phyloP scores from a whole-genome alignment of 495 filamentous ascomycete genomes.

The Corynascus novoguineensis region DNA sequence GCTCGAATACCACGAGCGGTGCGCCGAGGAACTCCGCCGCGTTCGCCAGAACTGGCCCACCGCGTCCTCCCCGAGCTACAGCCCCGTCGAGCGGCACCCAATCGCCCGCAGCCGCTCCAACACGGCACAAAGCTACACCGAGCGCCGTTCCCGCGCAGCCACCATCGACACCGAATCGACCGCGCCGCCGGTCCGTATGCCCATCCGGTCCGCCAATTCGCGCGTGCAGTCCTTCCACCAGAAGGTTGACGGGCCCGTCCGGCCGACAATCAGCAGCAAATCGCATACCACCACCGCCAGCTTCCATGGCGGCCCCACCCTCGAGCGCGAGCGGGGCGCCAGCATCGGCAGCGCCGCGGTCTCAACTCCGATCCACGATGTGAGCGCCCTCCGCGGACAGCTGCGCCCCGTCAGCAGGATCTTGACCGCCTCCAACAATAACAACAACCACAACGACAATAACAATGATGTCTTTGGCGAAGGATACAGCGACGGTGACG shows the following conservation, averaged over 20 bases:
- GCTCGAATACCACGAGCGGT: conserved; percentile 84
- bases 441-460: not conserved
- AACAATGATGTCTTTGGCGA: conserved; percentile 58
- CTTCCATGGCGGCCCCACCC: conserved; percentile 28
- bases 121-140: conserved; percentile 42
- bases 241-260: conserved; percentile 35
- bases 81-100: conserved; percentile 27
- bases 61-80: conserved; percentile 13
- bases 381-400: conserved; percentile 37
- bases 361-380: conserved; percentile 28
- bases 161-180: conserved; percentile 34
- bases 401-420: conserved; percentile 40
- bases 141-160: conserved; percentile 36
- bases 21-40: conserved; percentile 61
- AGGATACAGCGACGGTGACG: conserved; percentile 59
- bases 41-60: conserved; percentile 45
- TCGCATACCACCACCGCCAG: conserved; percentile 27
- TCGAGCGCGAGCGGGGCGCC: conserved; percentile 26
- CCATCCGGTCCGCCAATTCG: conserved; percentile 52
- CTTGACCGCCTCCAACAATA: conserved; percentile 21
- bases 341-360: too few species aligned
- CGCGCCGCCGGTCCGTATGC: conserved; percentile 47
- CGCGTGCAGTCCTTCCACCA: conserved; percentile 33
- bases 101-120: conserved; percentile 42
- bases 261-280: conserved; percentile 27